These are phyloP conservation scores for Komagataella pastoris DNA, from an alignment of 805 yeast genomes.

Conservation along the genomic window DNA sequence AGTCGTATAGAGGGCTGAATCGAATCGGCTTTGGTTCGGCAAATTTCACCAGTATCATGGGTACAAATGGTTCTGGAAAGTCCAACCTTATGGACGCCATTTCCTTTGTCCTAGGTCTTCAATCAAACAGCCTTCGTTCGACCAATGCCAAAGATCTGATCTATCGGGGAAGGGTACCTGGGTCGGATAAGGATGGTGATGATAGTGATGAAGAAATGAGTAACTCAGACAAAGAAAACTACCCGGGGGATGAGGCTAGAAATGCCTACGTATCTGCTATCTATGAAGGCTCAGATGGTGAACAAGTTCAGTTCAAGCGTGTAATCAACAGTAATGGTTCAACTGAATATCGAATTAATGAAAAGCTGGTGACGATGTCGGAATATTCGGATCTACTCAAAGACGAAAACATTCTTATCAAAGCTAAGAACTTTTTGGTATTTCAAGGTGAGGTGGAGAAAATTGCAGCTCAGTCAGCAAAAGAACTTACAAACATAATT, in stretches of 20 bases:
- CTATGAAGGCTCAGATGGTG: constrained; percentile 53
- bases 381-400: constrained; percentile 58
- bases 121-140: constrained; percentile 66
- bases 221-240: constrained; percentile 10
- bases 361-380: constrained; percentile 40
- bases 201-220: constrained; percentile 12
- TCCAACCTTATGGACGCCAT: constrained; percentile 95
- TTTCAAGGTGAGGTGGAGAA: constrained; percentile 96
- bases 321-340: constrained; percentile 42
- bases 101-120: constrained; percentile 82
- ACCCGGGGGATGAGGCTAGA: constrained; percentile 21
- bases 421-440: constrained; percentile 84
- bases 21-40: constrained; percentile 74
- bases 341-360: constrained; percentile 59
- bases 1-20: constrained; percentile 73
- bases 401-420: constrained; percentile 69
- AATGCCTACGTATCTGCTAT: constrained; percentile 69
- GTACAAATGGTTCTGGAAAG: constrained; percentile 98
- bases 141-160: constrained; percentile 61
- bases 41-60: constrained; percentile 80
- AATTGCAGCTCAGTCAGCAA: constrained; percentile 77
- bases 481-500: constrained; percentile 56
- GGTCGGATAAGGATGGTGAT: constrained; percentile 11
- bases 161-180: constrained; percentile 51
- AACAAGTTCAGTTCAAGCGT: constrained; percentile 47